Evolutionary conservation across 176 grass and related monocot genomes (phyloP), one percentile per base, ranked within the genome.

Genomic region (Zoysia japonica): DNA sequence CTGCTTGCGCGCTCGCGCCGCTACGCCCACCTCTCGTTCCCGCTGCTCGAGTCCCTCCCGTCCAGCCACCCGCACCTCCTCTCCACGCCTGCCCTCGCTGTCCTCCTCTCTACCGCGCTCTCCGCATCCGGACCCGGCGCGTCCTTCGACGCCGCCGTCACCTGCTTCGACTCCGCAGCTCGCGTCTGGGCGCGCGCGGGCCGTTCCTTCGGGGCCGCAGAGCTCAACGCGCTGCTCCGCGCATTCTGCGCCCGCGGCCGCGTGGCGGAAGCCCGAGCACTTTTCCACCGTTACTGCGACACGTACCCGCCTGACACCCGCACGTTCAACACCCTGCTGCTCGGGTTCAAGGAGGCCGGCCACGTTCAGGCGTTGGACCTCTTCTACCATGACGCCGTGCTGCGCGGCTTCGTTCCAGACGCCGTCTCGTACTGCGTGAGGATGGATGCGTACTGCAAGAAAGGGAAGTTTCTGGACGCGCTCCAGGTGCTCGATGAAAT

Each of bases 281-380:
- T 93, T 28, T 97, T 90, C 87, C 89, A 82, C 67, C 85, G 82
- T 4, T 84, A 90, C 63, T 47, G 88, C 76, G 59, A 81, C 61
- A 73, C 80, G 46, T 93, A 88, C 83, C 82, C 87, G 7, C 87
- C 89, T 15, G 86, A 93, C 45, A 83, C 89, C 28, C 87, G 83
- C 70, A 93, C 71, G 14, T 88, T 97, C 67, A 97, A 97, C 78
- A 97, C 87, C 53, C 84, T 93, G 47, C 89, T 97, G 78, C 74
- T 92, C 68, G 91, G 91, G 5, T 97, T 97, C 92, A 97, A 92
- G 91, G 87, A 97, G 85, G 85, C 91, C 61, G 79, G 87, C 0
- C 73, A 97, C 67, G 68, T 72, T 40, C 85, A 85, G 70, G 94
- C 91, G 20, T 71, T 94, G 9, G 91, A 97, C 72, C 79, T 91